Evolutionary conservation across 352 stramenopile species (phyloP).

Genomic region (Phytophthora meadii): DNA sequence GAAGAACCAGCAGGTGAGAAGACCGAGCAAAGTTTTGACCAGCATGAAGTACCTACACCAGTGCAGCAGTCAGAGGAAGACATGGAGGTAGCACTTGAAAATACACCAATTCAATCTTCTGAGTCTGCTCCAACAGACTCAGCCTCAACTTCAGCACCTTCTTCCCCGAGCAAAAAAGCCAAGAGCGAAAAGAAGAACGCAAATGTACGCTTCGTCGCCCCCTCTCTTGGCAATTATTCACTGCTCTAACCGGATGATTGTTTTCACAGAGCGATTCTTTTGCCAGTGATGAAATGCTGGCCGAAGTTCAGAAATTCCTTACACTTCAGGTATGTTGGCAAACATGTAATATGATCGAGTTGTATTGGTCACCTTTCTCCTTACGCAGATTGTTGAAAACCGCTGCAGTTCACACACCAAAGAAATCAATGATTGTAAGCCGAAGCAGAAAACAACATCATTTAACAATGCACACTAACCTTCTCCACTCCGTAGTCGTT

Average conservation of each 20-base stretch:
- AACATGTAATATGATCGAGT: no score
- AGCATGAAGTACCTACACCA: neutral
- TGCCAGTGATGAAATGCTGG: slow-evolving; percentile 31
- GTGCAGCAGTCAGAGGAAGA: neutral
- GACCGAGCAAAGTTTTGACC: neutral
- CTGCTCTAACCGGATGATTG: slow-evolving; percentile 12
- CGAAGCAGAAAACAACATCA: neutral
- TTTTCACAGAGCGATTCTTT: slow-evolving; percentile 40
- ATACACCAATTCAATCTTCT: no score
- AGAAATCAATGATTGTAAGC: slow-evolving; percentile 67
- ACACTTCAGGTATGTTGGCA: slow-evolving; percentile 35
- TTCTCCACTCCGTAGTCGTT: slow-evolving; percentile 29
- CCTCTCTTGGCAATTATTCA: neutral
- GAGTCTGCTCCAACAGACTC: no score
- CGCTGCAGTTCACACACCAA: slow-evolving; percentile 57
- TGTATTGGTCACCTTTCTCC: neutral
- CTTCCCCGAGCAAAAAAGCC: slow-evolving; percentile 22
- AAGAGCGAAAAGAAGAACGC: slow-evolving; percentile 26
- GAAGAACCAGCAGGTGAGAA: neutral
- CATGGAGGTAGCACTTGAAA: neutral
- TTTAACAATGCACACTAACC: neutral
- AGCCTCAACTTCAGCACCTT: slow-evolving; percentile 6
- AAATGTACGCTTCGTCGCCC: neutral
- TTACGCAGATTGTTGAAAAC: slow-evolving; percentile 55
- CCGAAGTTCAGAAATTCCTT: slow-evolving; percentile 44